A percentile compares a stretch with the other conserved stretches of the same genome.
These are phyloP conservation scores for Paecilomyces dactylethromorphus DNA, from an alignment of 2,329 filamentous ascomycete genomes.

Conservation along the genomic window DNA sequence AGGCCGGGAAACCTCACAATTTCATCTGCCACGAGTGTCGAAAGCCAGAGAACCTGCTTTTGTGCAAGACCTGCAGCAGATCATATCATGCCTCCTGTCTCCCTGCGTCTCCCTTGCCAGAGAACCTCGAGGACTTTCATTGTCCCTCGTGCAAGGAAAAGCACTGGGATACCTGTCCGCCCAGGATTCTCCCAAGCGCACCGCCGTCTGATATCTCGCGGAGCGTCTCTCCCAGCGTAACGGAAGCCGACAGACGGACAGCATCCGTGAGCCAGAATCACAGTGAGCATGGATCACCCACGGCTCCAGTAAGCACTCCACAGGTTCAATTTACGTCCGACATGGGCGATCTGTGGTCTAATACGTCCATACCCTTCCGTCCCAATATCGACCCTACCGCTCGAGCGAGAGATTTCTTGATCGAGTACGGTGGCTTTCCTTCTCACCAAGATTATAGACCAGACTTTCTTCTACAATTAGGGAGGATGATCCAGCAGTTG, in stretches of 20 bases:
- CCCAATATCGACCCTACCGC: constrained; percentile 9
- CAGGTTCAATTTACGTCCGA: background rate
- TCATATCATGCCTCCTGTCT: constrained; percentile 23
- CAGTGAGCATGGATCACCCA: background rate
- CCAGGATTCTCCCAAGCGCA: constrained; percentile 4
- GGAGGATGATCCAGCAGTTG: constrained; percentile 15
- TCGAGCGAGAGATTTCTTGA: constrained; percentile 7
- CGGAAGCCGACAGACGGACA: background rate
- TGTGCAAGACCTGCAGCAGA: constrained; percentile 24
- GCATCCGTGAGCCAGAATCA: background rate
- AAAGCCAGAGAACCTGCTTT: constrained; percentile 17
- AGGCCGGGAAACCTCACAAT: constrained; percentile 21
- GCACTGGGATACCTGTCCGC: constrained; percentile 15
- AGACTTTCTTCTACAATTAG: constrained; percentile 16
- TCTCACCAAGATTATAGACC: constrained; percentile 6
- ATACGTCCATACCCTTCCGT: constrained; percentile 1
- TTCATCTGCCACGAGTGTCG: constrained; percentile 22
- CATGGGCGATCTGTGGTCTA: background rate
- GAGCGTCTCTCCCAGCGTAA: constrained; percentile 6
- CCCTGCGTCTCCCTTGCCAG: background rate
- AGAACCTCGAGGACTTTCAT: constrained; percentile 10
- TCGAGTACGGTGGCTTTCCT: constrained; percentile 8
- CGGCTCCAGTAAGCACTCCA: background rate
- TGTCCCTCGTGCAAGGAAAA: constrained; percentile 19
- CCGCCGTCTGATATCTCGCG: constrained; percentile 7